phyloP scores from a whole-genome alignment of 352 stramenopile genomes.

The Blastocystis sp. region DNA sequence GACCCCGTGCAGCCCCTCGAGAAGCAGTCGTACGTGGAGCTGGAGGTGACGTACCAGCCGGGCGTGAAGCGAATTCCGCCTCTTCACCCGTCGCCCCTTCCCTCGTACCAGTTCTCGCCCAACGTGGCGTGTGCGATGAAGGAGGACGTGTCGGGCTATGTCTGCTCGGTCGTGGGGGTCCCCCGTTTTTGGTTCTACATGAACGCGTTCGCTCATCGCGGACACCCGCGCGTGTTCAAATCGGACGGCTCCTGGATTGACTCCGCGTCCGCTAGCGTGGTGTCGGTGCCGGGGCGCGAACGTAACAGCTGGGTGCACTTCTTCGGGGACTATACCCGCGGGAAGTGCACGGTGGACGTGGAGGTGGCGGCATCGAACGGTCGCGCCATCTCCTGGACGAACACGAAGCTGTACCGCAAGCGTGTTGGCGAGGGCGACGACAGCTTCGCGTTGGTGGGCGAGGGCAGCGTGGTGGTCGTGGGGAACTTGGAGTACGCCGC shows the following conservation, averaged over 20 bases:
- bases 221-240: constrained; percentile 53
- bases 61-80: constrained; percentile 45
- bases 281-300: constrained; percentile 25
- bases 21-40: constrained; percentile 38
- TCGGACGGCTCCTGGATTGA: neutral
- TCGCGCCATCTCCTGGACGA: neutral
- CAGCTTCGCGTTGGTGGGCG: neutral
- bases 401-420: constrained; percentile 3
- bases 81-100: neutral
- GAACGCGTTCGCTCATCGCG: constrained; percentile 42
- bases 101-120: constrained; percentile 19
- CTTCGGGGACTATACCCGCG: constrained; percentile 32
- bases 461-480: neutral
- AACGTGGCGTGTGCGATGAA: constrained; percentile 63
- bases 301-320: neutral
- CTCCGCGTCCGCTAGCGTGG: neutral
- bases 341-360: constrained; percentile 6
- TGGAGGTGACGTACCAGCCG: constrained; percentile 38
- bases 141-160: constrained; percentile 3
- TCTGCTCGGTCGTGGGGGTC: constrained; percentile 33
- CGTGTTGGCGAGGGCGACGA: neutral
- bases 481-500: neutral
- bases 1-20: constrained; percentile 60
- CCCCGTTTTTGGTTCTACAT: constrained; percentile 69
- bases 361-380: neutral